These are phyloP conservation scores for Chromera velia DNA, from an alignment of 73 alveolate species.

Conservation along the genomic window DNA sequence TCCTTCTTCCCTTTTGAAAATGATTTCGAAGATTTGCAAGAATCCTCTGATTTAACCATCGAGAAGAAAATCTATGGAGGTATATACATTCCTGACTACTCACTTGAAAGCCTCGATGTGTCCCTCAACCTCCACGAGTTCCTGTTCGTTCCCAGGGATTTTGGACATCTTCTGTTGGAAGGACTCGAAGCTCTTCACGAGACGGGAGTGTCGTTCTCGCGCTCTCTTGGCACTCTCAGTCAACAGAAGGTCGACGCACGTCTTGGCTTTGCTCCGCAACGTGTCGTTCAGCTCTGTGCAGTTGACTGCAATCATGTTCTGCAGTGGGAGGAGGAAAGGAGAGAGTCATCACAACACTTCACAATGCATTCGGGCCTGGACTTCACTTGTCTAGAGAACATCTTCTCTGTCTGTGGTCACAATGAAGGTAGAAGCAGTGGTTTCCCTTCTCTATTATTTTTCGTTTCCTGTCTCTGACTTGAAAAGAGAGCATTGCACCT, in stretches of 20 bases:
- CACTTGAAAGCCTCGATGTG: background rate
- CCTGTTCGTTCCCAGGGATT: background rate
- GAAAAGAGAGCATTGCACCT: no score
- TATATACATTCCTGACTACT: no score
- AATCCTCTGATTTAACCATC: no score
- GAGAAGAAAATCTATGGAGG: no score
- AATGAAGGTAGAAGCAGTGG: no score
- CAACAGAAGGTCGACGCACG: background rate
- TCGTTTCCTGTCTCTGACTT: no score
- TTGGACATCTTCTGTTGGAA: background rate
- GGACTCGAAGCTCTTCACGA: background rate
- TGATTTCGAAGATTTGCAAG: background rate
- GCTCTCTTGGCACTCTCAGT: background rate
- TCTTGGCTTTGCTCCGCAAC: background rate
- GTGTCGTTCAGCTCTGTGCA: background rate
- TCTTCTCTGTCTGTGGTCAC: no score
- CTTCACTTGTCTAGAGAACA: background rate
- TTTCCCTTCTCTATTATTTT: no score
- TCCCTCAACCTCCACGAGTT: background rate
- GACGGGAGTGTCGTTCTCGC: background rate
- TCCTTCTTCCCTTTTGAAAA: background rate
- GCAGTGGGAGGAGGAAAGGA: background rate
- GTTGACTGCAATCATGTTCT: background rate
- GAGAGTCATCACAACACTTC: background rate
- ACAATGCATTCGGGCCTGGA: background rate